These are phyloP conservation scores for Chalaropsis ovoidea DNA, from an alignment of 2,329 filamentous ascomycete species.

Conservation along the genomic window DNA sequence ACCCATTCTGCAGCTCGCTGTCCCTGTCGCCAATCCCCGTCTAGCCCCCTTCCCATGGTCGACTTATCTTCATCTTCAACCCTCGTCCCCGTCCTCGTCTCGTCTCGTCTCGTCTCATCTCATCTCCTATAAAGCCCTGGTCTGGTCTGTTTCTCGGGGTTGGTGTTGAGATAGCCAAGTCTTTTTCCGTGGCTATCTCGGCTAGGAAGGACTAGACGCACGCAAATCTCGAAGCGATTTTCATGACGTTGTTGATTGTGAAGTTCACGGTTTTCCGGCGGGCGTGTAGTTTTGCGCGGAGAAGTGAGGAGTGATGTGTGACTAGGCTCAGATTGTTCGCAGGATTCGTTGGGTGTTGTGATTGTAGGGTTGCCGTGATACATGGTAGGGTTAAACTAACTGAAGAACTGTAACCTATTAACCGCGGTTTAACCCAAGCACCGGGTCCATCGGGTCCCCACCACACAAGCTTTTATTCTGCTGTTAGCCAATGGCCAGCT, in stretches of 20 bases:
- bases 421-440: too few relatives aligned
- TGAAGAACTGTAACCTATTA: too few relatives aligned
- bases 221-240: neutral
- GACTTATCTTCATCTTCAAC: neutral
- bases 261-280: neutral
- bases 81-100: neutral
- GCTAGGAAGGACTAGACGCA: neutral
- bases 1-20: neutral
- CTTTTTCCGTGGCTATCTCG: neutral
- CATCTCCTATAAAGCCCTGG: conserved; percentile 3
- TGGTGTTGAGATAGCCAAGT: neutral
- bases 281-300: neutral
- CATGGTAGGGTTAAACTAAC: too few relatives aligned
- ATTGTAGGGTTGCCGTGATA: too few relatives aligned
- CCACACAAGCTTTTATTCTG: too few relatives aligned
- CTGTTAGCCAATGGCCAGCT: too few relatives aligned
- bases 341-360: too few relatives aligned
- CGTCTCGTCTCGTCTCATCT: conserved; percentile 5
- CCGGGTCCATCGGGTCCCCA: too few relatives aligned
- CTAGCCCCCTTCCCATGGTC: neutral
- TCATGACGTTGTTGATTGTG: neutral
- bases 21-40: neutral
- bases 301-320: neutral
- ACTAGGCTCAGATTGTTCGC: too few relatives aligned
- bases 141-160: neutral